Evolutionary conservation across 345 rosid species (phyloP), one percentile per base, ranked within the genome.

Genomic region (Pistacia integerrima): DNA sequence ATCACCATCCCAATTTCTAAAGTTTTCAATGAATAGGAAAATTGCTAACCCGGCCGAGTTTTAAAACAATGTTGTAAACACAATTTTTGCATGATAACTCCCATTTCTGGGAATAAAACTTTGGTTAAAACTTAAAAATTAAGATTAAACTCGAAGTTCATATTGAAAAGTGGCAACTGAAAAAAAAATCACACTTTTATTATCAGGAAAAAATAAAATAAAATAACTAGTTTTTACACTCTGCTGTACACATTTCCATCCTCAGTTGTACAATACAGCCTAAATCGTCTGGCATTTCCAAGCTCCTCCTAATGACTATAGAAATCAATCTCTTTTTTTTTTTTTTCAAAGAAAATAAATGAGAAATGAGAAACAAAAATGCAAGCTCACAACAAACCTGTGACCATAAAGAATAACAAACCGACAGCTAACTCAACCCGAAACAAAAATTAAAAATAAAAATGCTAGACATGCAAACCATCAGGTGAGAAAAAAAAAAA

Each of bases 181-280:
- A 73, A 6, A 73, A 67, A 62, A 64, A 80, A 75, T 46, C 93
- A 90, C 88, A 78, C 84, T 73, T 85, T 82, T 80, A 79, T 85
- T 83, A 69, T 74, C 28, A 54, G 64, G 75, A 76, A 58, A 49
- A 52, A 46, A 59, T 59, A 60, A 73, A 86, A 82, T 41, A 79
- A 62, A 44, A 81, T 36, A 64, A 78, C 78, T 81, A 69, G 76
- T 76, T 74, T 80, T 72, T 81, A 86, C 84, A 82, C 84, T 69
- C 82, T 79, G 80, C 87, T 90, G 83, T 90, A 87, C 92, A 90
- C 85, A 82, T 84, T 76, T 81, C 49, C 81, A 80, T 86, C 89
- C 83, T 83, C 84, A 46, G 74, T 79, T 76, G 81, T 72, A 73
- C 61, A 81, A 54, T 83, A 80, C 85, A 79, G 71, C 76, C 91